These are phyloP conservation scores for Candida pini DNA, from an alignment of 805 yeast genomes.

Conservation along the genomic window DNA sequence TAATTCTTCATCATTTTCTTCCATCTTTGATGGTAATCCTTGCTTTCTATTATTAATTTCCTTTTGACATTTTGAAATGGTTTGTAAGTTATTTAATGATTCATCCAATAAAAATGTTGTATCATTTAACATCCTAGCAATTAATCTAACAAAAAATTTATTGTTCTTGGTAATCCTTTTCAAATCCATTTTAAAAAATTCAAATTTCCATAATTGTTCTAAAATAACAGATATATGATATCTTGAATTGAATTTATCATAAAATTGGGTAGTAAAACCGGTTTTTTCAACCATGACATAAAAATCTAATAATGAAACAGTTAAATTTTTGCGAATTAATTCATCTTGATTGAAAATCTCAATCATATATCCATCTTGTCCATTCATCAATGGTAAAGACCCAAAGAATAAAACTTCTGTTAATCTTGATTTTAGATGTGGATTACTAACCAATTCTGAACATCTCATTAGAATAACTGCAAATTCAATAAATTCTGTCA, in stretches of 20 bases:
- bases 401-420: conserved; percentile 80
- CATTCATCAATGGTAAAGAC: conserved; percentile 47
- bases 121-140: conserved; percentile 93
- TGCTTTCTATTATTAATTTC: conserved; percentile 52
- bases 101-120: conserved; percentile 90
- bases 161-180: conserved; percentile 56
- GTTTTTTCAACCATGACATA: conserved; percentile 95
- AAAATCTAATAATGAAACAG: conserved; percentile 81
- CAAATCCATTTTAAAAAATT: conserved; percentile 62
- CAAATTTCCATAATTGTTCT: conserved; percentile 77
- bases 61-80: conserved; percentile 68
- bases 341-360: conserved; percentile 58
- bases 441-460: conserved; percentile 82
- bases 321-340: conserved; percentile 55
- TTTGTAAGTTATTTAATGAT: conserved; percentile 70
- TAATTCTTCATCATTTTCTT: conserved; percentile 60
- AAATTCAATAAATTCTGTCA: conserved; percentile 61
- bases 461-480: conserved; percentile 72
- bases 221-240: conserved; percentile 79
- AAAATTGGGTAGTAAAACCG: conserved; percentile 91
- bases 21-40: conserved; percentile 27
- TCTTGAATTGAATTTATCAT: conserved; percentile 90
- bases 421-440: conserved; percentile 82
- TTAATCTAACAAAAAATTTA: conserved; percentile 84
- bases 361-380: conserved; percentile 69